Evolutionary conservation across 1,139 yeast species (phyloP), one percentile per base, ranked within the genome.

Genomic region (Waltiozyma sp.): DNA sequence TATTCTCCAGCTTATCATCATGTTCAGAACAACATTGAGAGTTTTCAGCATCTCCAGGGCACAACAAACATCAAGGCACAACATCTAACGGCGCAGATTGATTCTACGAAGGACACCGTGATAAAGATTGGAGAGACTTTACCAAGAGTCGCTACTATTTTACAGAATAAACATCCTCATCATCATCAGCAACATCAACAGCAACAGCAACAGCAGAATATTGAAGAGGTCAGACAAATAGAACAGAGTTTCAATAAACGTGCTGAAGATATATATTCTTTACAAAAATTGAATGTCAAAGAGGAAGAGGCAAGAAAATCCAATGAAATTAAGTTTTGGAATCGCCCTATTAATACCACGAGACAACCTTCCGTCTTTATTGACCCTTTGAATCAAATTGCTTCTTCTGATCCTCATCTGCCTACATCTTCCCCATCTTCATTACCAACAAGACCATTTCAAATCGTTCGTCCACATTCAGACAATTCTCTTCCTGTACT

Each of bases 281-380:
- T n/a, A 14, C 34, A 31, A n/a, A 16, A 31, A 4, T 6, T n/a
- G 18, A 6, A 31, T n/a, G 34, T 18, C 18, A 31, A 10, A 14
- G 34, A 31, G n/a, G 34, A 31, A 14, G 41, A 41, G 34, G 45
- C 50, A 33, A 45, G 45, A 37, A 49, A 50, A 8, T 44, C 52
- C 10, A 4, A 6, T n/a, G 34, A 31, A n/a, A 49, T 55, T 24
- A 52, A 50, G 37, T 55, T 53, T 35, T 55, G 58, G 58, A 53
- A 50, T 40, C 23, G 23, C 8, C 34, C 11, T 14, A 42, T 44
- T 16, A 43, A 54, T 2, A 46, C 45, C 13, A 43, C 42, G 5
- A 49, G 59, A 49, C 57, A 54, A 28, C 55, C 54, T 1, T 53
- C 57, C 3, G 47, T 50, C 3, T 49, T 54, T 41, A 44, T 55